phyloP scores from a whole-genome alignment of 371 early-diverging fungal genomes.

The Mucor plumbeus region DNA sequence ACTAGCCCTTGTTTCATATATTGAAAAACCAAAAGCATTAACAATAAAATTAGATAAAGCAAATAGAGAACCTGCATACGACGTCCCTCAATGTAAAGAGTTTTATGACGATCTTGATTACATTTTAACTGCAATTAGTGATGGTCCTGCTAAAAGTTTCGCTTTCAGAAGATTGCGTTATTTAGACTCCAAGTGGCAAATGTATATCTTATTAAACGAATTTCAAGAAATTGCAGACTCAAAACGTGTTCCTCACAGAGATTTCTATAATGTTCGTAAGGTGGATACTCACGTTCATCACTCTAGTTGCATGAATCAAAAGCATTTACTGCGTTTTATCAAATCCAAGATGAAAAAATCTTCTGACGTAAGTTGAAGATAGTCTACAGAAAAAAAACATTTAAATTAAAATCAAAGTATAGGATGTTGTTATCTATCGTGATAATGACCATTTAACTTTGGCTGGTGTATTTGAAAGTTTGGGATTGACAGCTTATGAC shows the following conservation, averaged over 20 bases:
- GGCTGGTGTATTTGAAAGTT: slow-evolving; percentile 87
- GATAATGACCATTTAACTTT: slow-evolving; percentile 76
- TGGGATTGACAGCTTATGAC: slow-evolving; percentile 96
- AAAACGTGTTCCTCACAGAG: slow-evolving; percentile 94
- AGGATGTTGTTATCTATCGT: slow-evolving; percentile 79
- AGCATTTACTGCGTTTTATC: slow-evolving; percentile 97
- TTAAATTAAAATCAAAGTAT: not conserved
- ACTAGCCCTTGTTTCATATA: not conserved
- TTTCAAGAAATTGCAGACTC: slow-evolving; percentile 95
- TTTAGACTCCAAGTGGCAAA: slow-evolving; percentile 94
- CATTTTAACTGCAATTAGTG: slow-evolving; percentile 79
- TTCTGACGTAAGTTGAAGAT: slow-evolving; percentile 63
- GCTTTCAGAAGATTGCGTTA: slow-evolving; percentile 93
- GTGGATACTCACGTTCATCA: slow-evolving; percentile 99
- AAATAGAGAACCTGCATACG: slow-evolving; percentile 36
- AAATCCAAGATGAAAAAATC: slow-evolving; percentile 92
- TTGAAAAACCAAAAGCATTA: not conserved
- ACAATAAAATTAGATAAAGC: not conserved
- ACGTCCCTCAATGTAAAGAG: slow-evolving; percentile 81
- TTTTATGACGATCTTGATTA: slow-evolving; percentile 91
- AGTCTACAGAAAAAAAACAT: not conserved
- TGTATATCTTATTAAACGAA: slow-evolving; percentile 92
- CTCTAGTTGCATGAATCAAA: slow-evolving; percentile 98
- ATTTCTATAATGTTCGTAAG: slow-evolving; percentile 99
- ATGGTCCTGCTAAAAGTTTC: slow-evolving; percentile 96